Conservation (phyloP, 306 rosid genomes). For the Fagus crenata region DNA sequence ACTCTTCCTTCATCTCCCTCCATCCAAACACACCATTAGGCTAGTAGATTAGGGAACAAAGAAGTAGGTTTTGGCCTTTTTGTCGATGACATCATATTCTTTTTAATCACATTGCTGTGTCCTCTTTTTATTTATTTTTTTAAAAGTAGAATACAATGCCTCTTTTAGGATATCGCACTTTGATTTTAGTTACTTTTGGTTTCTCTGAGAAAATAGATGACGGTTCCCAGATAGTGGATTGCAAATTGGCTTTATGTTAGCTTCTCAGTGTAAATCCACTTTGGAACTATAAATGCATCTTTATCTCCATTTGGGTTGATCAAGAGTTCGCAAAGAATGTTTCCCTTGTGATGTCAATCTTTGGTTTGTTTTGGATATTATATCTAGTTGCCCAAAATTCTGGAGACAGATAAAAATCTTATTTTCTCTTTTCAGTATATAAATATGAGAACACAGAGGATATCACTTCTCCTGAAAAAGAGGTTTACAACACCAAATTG, state of each 20-base stretch:
- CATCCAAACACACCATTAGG: too few species aligned
- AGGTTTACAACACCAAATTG: conserved; percentile 90
- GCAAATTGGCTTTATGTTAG: conserved; percentile 17
- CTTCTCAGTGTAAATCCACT: conserved; percentile 18
- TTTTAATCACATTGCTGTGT: not conserved
- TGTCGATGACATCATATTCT: not conserved
- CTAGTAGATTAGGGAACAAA: not conserved
- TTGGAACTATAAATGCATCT: not conserved
- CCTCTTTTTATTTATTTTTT: not conserved
- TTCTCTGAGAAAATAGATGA: not conserved
- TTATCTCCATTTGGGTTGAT: not conserved
- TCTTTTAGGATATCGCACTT: too few species aligned
- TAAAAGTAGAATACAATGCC: too few species aligned
- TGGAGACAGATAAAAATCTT: conserved; percentile 1
- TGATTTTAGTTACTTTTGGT: too few species aligned
- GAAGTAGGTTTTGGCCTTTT: not conserved
- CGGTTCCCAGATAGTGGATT: not conserved
- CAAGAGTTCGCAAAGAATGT: not conserved
- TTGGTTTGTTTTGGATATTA: not conserved
- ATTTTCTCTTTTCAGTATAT: conserved; percentile 63
- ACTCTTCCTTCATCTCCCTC: too few species aligned
- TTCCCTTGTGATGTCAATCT: conserved; percentile 19
- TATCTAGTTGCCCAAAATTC: not conserved
- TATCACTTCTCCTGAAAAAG: conserved; percentile 80
- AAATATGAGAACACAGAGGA: conserved; percentile 75